Evolutionary conservation across 2,329 filamentous ascomycete genomes (phyloP).

Genomic region (Thermomyces lanuginosus): DNA sequence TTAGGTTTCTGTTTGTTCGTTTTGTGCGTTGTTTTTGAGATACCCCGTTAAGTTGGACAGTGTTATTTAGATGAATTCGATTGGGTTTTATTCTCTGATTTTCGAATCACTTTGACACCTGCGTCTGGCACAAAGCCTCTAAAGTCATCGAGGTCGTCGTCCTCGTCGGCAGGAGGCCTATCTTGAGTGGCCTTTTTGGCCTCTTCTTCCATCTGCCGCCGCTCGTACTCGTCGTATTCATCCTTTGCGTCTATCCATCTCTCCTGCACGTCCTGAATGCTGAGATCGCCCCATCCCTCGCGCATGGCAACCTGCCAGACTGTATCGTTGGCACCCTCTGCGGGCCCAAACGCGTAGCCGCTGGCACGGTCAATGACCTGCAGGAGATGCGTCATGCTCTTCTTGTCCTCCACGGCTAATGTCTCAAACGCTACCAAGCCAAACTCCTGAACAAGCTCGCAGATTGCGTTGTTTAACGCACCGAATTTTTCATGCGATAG

Average conservation of each 20-base stretch:
- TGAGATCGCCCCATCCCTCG: slow-evolving; percentile 51
- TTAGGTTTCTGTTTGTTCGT: slow-evolving; percentile 6
- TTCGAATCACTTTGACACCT: slow-evolving; percentile 58
- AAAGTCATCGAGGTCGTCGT: slow-evolving; percentile 21
- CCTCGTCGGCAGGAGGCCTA: slow-evolving; percentile 15
- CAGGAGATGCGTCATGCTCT: slow-evolving; percentile 85
- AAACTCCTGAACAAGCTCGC: slow-evolving; percentile 76
- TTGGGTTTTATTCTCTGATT: slow-evolving; percentile 34
- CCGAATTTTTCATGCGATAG: slow-evolving; percentile 60
- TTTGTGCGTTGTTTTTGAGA: slow-evolving; percentile 6
- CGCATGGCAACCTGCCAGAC: slow-evolving; percentile 97
- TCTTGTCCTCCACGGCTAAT: slow-evolving; percentile 88
- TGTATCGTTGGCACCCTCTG: slow-evolving; percentile 83
- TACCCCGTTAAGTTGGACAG: slow-evolving; percentile 5
- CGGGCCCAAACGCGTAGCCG: slow-evolving; percentile 80
- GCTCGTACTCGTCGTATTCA: slow-evolving; percentile 68
- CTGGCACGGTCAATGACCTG: slow-evolving; percentile 80
- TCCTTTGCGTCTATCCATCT: slow-evolving; percentile 86
- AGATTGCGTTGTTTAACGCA: slow-evolving; percentile 70
- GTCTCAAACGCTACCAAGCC: slow-evolving; percentile 84
- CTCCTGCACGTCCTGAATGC: slow-evolving; percentile 82
- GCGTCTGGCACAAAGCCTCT: slow-evolving; percentile 35
- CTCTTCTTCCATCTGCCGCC: slow-evolving; percentile 58
- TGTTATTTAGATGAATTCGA: slow-evolving; percentile 2
- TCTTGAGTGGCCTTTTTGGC: slow-evolving; percentile 37